Percentiles rank a stretch among this genome's conserved stretches.
Evolutionary conservation across 2,329 filamentous ascomycete genomes (phyloP).

Genomic region (Exophiala aquamarina): DNA sequence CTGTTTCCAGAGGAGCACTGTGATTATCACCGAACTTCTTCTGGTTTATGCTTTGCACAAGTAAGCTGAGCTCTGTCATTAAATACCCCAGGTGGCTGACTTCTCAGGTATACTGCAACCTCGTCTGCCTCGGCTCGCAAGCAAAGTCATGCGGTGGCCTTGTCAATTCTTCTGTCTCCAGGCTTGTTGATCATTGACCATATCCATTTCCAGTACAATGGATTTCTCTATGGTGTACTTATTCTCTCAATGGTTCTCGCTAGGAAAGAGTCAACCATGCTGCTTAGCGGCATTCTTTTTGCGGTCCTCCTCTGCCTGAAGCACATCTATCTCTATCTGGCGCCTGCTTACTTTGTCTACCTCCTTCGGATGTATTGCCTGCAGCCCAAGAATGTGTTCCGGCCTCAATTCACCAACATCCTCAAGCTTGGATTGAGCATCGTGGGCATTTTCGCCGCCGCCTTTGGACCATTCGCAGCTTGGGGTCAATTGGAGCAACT

Average conservation of each 20-base stretch:
- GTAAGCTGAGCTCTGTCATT: conserved; percentile 44
- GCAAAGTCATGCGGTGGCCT: conserved; percentile 78
- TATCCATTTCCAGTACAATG: conserved; percentile 99
- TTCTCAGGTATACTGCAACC: conserved; percentile 69
- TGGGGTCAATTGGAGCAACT: conserved; percentile 84
- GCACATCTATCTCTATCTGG: conserved; percentile 96
- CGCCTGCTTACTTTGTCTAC: conserved; percentile 93
- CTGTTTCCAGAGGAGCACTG: conserved; percentile 88
- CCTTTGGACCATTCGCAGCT: conserved; percentile 84
- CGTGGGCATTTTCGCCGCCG: conserved; percentile 68
- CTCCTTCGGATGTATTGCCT: conserved; percentile 88
- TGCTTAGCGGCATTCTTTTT: conserved; percentile 80
- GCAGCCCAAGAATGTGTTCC: conserved; percentile 70
- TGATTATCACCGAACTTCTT: conserved; percentile 81
- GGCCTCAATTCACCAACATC: conserved; percentile 67
- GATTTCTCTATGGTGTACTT: conserved; percentile 88
- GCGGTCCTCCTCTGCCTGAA: conserved; percentile 88
- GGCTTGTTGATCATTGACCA: conserved; percentile 96
- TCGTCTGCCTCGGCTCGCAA: conserved; percentile 65
- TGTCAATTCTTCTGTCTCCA: conserved; percentile 88
- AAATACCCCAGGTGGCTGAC: conserved; percentile 27
- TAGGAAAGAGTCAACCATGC: conserved; percentile 69
- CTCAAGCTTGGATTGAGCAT: conserved; percentile 79
- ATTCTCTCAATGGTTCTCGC: conserved; percentile 83
- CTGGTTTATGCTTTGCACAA: conserved; percentile 78